phyloP scores from a whole-genome alignment of 768 basidiomycete genomes.

The Kwoniella heveanensis region DNA sequence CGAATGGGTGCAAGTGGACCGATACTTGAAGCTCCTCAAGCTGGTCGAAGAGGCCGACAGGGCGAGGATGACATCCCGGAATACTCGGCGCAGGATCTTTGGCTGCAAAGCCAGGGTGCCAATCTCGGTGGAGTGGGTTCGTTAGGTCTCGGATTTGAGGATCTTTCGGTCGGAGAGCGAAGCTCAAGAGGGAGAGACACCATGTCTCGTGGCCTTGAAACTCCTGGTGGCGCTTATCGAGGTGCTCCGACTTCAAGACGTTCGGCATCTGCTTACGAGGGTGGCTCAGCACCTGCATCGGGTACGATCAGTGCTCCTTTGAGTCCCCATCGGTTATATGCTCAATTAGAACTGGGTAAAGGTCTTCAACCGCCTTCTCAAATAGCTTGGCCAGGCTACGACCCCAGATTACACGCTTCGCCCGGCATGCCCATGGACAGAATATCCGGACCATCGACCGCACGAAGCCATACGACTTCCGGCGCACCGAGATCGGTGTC shows the following conservation, averaged over 20 bases:
- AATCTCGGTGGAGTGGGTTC: slow-evolving; percentile 44
- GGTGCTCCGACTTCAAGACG: slow-evolving; percentile 20
- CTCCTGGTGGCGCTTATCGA: slow-evolving; percentile 33
- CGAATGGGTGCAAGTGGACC: slow-evolving; percentile 30
- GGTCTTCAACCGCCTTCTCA: slow-evolving; percentile 28
- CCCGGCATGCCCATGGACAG: slow-evolving; percentile 36
- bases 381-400: slow-evolving; percentile 24
- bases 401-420: slow-evolving; percentile 30
- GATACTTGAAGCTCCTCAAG: slow-evolving; percentile 33
- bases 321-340: slow-evolving; percentile 49
- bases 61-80: slow-evolving; percentile 33
- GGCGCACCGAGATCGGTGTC: slow-evolving; percentile 4
- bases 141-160: slow-evolving; percentile 41
- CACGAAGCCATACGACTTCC: not conserved
- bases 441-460: slow-evolving; percentile 16
- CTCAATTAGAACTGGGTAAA: slow-evolving; percentile 50
- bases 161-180: slow-evolving; percentile 19
- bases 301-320: slow-evolving; percentile 54
- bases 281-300: slow-evolving; percentile 34
- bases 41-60: slow-evolving; percentile 35
- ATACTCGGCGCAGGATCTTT: slow-evolving; percentile 53
- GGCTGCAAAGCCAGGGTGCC: slow-evolving; percentile 51
- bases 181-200: slow-evolving; percentile 45
- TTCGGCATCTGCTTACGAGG: slow-evolving; percentile 29
- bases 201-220: slow-evolving; percentile 41